These are phyloP conservation scores for Solanum dulcamara DNA, from an alignment of 257 asterid genomes.

Conservation along the genomic window DNA sequence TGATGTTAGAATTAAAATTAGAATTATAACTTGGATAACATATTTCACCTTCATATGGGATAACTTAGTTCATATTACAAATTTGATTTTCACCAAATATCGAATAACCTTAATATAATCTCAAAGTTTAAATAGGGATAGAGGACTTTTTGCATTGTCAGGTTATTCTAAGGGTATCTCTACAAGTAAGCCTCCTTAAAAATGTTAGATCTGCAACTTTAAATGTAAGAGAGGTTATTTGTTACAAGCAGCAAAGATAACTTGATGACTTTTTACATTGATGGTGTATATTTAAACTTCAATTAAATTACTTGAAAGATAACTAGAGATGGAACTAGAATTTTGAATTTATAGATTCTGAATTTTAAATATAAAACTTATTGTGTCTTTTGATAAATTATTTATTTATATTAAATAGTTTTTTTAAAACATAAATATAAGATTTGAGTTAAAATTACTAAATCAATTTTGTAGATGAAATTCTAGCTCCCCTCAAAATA, in stretches of 20 bases:
- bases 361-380: neutral
- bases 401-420: too few species aligned
- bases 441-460: neutral
- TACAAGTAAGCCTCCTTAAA: neutral
- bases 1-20: too few species aligned
- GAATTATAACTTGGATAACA: too few species aligned
- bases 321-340: neutral
- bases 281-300: neutral
- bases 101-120: neutral
- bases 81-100: neutral
- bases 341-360: neutral
- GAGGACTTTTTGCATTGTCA: accelerated
- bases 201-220: neutral
- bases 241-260: neutral
- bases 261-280: neutral
- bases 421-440: neutral
- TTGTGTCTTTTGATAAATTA: neutral
- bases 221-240: neutral
- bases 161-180: neutral
- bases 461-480: neutral
- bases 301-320: neutral
- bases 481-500: neutral
- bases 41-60: too few species aligned
- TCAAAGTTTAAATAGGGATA: too few species aligned
- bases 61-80: neutral